Base-by-base conservation (phyloP, 768 basidiomycete species). In the Trametes sanguinea region DNA sequence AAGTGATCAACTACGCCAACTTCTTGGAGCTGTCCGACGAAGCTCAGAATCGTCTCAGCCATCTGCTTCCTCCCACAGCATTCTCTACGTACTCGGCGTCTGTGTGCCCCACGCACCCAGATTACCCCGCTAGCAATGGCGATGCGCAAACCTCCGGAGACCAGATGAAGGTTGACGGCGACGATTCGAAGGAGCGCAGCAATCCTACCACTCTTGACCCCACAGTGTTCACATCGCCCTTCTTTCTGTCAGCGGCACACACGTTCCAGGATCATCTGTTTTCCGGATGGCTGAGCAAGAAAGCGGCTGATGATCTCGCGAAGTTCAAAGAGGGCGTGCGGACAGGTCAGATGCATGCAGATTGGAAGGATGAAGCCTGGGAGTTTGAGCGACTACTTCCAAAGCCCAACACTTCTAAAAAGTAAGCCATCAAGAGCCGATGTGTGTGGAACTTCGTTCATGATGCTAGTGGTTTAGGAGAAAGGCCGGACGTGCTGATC, bases 281-380 rank as follows among this genome's bases (percentile, higher is more conserved):
- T 65, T 78, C 80, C 0, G 77, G 79, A 51, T 85, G 82, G 81
- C 73, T 83, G 51, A 77, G 80, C 1, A 74, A 77, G 37, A 67
- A 76, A 1, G 82, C 85, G 55, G 54, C 57, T 11, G 76, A 75
- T 37, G 78, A 78, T 57, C 75, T 85, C 9, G 62, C 68, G 29
- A 71, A 76, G 62, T 86, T 80, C 68, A 61, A 76, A 46, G 72
- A 74, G 14, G 83, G 81, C 16, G 75, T 85, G 22, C 63, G 65
- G 2, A 68, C 75, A 13, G 85, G 85, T 1, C 78, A 74, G 7
- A 57, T 84, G 37, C 79, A 83, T 33, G 85, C 80, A 11, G 77
- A 82, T 42, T 86, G 85, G 84, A 88, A 88, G 67, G 86, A 88
- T 66, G 83, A 86, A 37, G 78, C 76, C 37, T 88, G 86, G 86